These are phyloP conservation scores for Claviceps sp. DNA, from an alignment of 2,329 filamentous ascomycete species.

Conservation along the genomic window DNA sequence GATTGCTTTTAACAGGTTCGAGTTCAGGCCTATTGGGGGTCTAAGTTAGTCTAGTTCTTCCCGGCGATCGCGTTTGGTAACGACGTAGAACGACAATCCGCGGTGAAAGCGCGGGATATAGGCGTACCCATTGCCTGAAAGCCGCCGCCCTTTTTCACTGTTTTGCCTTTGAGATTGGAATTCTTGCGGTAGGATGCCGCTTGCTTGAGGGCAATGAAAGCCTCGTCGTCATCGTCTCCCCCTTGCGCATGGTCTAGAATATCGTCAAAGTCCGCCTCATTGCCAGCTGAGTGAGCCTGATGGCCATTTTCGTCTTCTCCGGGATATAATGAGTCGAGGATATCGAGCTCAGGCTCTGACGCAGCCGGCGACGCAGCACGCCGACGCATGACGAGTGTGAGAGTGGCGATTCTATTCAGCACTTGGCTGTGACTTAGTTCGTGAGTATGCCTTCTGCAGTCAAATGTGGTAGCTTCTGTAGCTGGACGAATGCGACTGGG, in stretches of 20 bases:
- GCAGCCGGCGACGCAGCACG: slow-evolving; percentile 66
- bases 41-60: neutral
- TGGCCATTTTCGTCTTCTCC: slow-evolving; percentile 38
- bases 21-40: slow-evolving; percentile 48
- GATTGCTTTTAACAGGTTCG: slow-evolving; percentile 78
- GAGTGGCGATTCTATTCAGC: neutral
- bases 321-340: slow-evolving; percentile 63
- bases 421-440: too few relatives aligned
- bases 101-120: too few relatives aligned
- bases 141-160: slow-evolving; percentile 87
- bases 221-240: slow-evolving; percentile 58
- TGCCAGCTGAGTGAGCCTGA: slow-evolving; percentile 21
- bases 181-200: slow-evolving; percentile 78
- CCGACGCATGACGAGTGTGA: slow-evolving; percentile 43
- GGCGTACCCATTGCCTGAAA: slow-evolving; percentile 80
- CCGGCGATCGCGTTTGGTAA: neutral
- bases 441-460: too few relatives aligned
- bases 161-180: slow-evolving; percentile 68
- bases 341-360: slow-evolving; percentile 88
- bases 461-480: too few relatives aligned
- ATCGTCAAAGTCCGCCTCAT: slow-evolving; percentile 43
- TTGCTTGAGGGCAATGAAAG: slow-evolving; percentile 81
- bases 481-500: too few relatives aligned
- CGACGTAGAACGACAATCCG: neutral
- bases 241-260: slow-evolving; percentile 39